Evolutionary conservation across 495 filamentous ascomycete genomes (phyloP), one percentile per base, ranked within the genome.

Genomic region (Penicillium pancosmium): DNA sequence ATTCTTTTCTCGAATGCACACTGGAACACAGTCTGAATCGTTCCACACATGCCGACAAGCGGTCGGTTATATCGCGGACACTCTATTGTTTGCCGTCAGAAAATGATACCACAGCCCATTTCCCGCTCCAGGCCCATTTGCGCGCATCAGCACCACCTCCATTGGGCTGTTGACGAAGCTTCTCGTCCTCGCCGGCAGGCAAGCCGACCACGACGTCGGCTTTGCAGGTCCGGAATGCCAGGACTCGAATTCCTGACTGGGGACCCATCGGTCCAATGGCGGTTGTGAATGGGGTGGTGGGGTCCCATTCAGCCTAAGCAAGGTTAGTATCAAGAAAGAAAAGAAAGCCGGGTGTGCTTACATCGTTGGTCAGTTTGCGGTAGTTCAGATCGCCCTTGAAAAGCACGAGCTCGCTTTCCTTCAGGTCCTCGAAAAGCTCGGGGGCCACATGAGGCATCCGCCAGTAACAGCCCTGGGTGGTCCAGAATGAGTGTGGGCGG

Each of bases 311-410:
- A 35, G 86, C 89, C 89, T 92, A 60, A 6, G 7, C 31, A 65
- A 54, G 7, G n/a, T 18, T 13, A 44, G 15, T 44, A 44, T 16
- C 41, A 16, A 44, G n/a, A 16, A 44, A 9, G n/a, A 3, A 44
- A 19, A 19, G 4, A 18, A 16, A 13, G 9, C 19, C 8, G 16
- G n/a, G 5, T 7, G 16, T 15, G 76, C 87, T 82, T 77, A 92
- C 92, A 75, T 98, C 95, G 25, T 82, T 91, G 23, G 87, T 89
- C 55, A 98, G 68, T 68, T 98, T 98, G 35, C 94, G 79, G 66
- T 98, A 98, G 67, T 98, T 98, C 63, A 98, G 68, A 75, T 98
- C 94, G 8, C 94, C 94, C 78, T 98, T 98, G 78, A 97, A 96
- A 21, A 98, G 83, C 1, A 96, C 91, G n/a, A 98, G 78, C 70